Percentiles rank a stretch among this genome's conserved stretches.
These are phyloP conservation scores for Aspergillus tubingensis DNA, from an alignment of 2,329 filamentous ascomycete species.

Conservation along the genomic window DNA sequence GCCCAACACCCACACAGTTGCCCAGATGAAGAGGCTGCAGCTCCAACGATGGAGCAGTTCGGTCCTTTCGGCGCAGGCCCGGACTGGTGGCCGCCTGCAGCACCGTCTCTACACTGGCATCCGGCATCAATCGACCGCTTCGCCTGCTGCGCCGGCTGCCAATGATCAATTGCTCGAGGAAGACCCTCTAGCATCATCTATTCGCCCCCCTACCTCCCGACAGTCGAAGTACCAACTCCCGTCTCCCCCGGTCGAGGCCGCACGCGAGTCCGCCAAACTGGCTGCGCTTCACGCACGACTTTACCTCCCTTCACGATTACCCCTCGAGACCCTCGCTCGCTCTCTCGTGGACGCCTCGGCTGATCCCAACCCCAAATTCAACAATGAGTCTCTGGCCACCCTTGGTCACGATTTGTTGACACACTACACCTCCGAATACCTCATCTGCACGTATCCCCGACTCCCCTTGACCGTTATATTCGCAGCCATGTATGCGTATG, in stretches of 20 bases:
- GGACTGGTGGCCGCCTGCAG: conserved; percentile 42
- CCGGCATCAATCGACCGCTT: conserved; percentile 47
- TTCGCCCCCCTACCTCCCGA: conserved; percentile 28
- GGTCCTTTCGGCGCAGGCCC: conserved; percentile 51
- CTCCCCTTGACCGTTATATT: conserved; percentile 87
- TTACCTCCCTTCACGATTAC: conserved; percentile 76
- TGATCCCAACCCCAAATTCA: conserved; percentile 76
- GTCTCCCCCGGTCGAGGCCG: conserved; percentile 69
- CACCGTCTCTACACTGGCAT: conserved; percentile 37
- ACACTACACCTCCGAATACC: conserved; percentile 85
- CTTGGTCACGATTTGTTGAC: conserved; percentile 81
- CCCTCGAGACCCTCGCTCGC: conserved; percentile 81
- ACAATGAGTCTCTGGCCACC: conserved; percentile 81
- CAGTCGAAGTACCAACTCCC: conserved; percentile 55
- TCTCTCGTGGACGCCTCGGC: conserved; percentile 84
- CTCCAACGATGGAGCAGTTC: conserved; percentile 55
- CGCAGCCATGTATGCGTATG: conserved; percentile 80
- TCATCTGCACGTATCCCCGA: conserved; percentile 86
- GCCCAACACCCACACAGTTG: conserved; percentile 20
- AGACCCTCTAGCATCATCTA: conserved; percentile 26
- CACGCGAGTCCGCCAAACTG: conserved; percentile 79
- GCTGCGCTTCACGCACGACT: conserved; percentile 89
- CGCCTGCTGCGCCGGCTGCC: conserved; percentile 31
- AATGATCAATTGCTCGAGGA: conserved; percentile 31
- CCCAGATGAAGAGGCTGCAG: conserved; percentile 54